Conservation (phyloP, 2,329 filamentous ascomycete genomes). For the Diaporthe sp. region DNA sequence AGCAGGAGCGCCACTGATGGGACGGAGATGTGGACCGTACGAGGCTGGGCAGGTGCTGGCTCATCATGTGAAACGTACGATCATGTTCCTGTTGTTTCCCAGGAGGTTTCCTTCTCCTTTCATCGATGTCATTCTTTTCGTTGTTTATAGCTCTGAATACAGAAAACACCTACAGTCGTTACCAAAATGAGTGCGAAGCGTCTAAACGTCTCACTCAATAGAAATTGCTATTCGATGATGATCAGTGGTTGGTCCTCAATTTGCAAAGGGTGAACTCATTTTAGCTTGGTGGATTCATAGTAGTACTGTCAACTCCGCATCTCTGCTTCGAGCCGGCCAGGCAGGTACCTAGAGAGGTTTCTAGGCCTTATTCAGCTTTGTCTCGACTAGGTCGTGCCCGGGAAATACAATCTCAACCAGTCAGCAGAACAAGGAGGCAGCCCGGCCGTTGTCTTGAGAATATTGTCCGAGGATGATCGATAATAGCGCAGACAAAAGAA, state of each 20-base stretch:
- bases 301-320: not conserved
- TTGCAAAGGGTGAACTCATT: not conserved
- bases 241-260: too few species aligned
- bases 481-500: too few species aligned
- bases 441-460: too few species aligned
- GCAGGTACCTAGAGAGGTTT: not conserved
- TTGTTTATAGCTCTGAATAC: slow-evolving; percentile 1
- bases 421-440: not conserved
- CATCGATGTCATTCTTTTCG: slow-evolving; percentile 17
- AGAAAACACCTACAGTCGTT: slow-evolving; percentile 7
- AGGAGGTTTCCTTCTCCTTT: not conserved
- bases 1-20: not conserved
- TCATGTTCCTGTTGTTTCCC: not conserved
- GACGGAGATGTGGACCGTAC: not conserved
- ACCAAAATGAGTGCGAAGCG: not conserved
- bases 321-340: not conserved
- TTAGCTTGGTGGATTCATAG: not conserved
- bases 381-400: too few species aligned
- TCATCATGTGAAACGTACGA: slow-evolving; percentile 1
- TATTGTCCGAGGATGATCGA: too few species aligned
- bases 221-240: too few species aligned
- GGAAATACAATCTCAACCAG: not conserved
- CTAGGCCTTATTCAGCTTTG: not conserved
- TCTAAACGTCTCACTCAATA: not conserved
- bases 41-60: slow-evolving; percentile 18